phyloP scores from a whole-genome alignment of 495 filamentous ascomycete genomes.

The Aspergillus taichungensis region DNA sequence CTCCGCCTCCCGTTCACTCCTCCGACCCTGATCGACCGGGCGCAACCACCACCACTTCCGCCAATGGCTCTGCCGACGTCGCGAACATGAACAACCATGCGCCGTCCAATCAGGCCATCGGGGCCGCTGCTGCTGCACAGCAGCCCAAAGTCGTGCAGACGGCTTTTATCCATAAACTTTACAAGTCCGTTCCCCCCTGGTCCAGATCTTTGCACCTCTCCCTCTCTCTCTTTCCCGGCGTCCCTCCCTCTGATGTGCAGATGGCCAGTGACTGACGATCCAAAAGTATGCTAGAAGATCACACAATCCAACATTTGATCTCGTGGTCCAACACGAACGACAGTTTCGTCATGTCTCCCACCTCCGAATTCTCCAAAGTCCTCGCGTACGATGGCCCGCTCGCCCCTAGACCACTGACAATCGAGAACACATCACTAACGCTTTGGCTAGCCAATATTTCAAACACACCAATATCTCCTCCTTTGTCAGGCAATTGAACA shows the following conservation, averaged over 20 bases:
- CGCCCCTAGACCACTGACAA: conserved; percentile 8
- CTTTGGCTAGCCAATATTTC: conserved; percentile 69
- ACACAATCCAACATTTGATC: conserved; percentile 85
- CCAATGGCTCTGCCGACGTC: conserved; percentile 36
- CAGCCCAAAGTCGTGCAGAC: conserved; percentile 98
- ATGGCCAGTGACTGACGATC: conserved; percentile 7
- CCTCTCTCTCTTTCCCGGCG: too few relatives aligned
- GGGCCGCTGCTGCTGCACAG: conserved; percentile 78
- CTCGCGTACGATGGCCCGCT: conserved; percentile 63
- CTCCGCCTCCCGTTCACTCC: conserved; percentile 31
- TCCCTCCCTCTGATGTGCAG: too few relatives aligned
- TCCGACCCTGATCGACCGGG: conserved; percentile 38
- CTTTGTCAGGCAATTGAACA: conserved; percentile 95
- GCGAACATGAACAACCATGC: conserved; percentile 26
- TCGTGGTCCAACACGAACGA: conserved; percentile 91
- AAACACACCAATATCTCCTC: conserved; percentile 99
- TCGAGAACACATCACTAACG: conserved; percentile 15
- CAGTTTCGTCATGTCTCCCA: conserved; percentile 97
- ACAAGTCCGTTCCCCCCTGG: conserved; percentile 61
- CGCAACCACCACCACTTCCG: conserved; percentile 26
- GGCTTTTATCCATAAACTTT: conserved; percentile 98
- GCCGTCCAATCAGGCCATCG: conserved; percentile 36
- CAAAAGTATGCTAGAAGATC: conserved; percentile 89
- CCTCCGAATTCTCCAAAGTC: conserved; percentile 96
- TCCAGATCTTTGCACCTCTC: not conserved